Conservation (phyloP, 352 stramenopile species). For the Pythium monospermum region DNA sequence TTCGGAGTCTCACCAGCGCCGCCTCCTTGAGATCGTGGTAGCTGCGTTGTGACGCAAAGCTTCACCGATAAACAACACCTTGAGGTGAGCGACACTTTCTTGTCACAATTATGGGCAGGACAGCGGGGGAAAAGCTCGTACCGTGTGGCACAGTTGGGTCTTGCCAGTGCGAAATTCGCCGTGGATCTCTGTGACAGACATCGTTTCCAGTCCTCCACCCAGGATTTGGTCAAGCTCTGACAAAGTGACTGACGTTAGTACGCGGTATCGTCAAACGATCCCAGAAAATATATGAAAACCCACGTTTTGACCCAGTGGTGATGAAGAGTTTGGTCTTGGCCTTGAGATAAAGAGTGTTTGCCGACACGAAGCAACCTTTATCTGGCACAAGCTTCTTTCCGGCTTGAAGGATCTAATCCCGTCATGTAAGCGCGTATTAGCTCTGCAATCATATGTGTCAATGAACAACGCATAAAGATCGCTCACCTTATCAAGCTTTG, state of each 20-base stretch:
- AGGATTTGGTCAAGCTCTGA: conserved; percentile 84
- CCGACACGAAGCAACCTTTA: conserved; percentile 70
- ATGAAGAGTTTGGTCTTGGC: conserved; percentile 74
- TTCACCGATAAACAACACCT: too few species aligned
- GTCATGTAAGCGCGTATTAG: conserved; percentile 1
- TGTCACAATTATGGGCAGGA: not conserved
- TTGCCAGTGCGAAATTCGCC: conserved; percentile 94
- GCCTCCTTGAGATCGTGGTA: conserved; percentile 77
- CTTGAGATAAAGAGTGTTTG: conserved; percentile 58
- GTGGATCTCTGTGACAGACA: conserved; percentile 90
- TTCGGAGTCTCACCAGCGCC: conserved; percentile 50
- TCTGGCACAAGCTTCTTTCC: conserved; percentile 72
- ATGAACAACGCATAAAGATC: not conserved
- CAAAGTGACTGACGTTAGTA: too few species aligned
- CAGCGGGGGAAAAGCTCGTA: too few species aligned
- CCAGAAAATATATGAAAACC: conserved; percentile 11
- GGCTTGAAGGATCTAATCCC: conserved; percentile 56
- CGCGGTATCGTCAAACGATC: too few species aligned
- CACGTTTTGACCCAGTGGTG: conserved; percentile 72
- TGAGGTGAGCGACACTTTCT: not conserved
- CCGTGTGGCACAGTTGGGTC: conserved; percentile 92
- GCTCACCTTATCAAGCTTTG: conserved; percentile 80
- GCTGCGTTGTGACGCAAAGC: conserved; percentile 79
- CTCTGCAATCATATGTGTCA: not conserved
- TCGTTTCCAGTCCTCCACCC: conserved; percentile 85